These are phyloP conservation scores for Balamuthia mandrillaris DNA, from an alignment of 208 protist species.

Conservation along the genomic window DNA sequence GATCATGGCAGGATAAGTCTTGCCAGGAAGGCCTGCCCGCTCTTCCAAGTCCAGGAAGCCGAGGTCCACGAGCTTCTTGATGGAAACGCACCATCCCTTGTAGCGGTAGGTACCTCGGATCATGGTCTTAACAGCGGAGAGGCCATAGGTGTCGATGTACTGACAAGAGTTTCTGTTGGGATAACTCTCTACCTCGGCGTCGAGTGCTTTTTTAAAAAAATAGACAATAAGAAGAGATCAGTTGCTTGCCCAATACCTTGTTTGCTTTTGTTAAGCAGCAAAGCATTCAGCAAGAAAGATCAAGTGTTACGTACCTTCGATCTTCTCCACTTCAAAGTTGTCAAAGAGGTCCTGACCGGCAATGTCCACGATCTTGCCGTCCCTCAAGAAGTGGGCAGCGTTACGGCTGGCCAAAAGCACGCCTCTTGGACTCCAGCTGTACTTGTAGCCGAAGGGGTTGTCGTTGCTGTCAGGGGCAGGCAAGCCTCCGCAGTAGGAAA, in stretches of 20 bases:
- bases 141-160: slow-evolving; percentile 55
- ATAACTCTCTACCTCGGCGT: slow-evolving; percentile 56
- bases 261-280: no score
- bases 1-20: not conserved
- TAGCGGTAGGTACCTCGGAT: slow-evolving; percentile 71
- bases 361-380: slow-evolving; percentile 28
- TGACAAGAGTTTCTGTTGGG: slow-evolving; percentile 67
- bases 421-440: slow-evolving; percentile 73
- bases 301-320: no score
- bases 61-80: slow-evolving; percentile 42
- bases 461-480: slow-evolving; percentile 70
- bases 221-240: no score
- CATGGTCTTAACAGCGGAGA: slow-evolving; percentile 55
- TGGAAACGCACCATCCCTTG: slow-evolving; percentile 28
- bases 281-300: no score
- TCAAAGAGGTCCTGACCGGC: slow-evolving; percentile 31
- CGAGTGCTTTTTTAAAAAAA: no score
- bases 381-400: slow-evolving; percentile 13
- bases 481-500: slow-evolving; percentile 73
- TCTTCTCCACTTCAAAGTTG: slow-evolving; percentile 7
- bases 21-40: slow-evolving; percentile 6
- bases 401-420: slow-evolving; percentile 50
- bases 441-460: slow-evolving; percentile 83
- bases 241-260: no score
- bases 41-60: slow-evolving; percentile 7